Conservation (phyloP, 768 basidiomycete genomes). For the Asterophora lycoperdoides region DNA sequence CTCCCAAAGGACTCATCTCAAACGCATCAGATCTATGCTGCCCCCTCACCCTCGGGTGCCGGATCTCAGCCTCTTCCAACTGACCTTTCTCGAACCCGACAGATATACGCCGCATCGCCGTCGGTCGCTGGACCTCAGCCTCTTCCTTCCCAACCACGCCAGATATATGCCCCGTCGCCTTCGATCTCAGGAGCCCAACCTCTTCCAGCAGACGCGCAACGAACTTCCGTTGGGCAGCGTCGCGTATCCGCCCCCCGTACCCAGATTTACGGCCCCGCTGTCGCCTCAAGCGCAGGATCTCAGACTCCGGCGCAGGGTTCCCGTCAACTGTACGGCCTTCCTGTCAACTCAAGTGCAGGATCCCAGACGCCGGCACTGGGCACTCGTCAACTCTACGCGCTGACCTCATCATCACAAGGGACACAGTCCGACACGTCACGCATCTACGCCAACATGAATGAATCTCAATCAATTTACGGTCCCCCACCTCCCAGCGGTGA, state of each 20-base stretch:
- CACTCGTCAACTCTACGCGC: background rate
- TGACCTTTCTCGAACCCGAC: background rate
- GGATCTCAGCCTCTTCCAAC: background rate
- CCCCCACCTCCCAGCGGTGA: background rate
- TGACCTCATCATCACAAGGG: background rate
- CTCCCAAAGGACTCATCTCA: background rate
- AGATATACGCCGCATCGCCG: background rate
- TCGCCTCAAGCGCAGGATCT: background rate
- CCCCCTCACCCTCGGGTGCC: background rate
- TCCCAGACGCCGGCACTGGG: too few species aligned
- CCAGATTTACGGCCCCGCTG: background rate
- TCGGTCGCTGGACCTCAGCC: background rate
- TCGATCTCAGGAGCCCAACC: background rate
- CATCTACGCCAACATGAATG: background rate
- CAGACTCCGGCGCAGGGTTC: background rate
- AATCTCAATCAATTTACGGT: background rate
- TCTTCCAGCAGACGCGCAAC: background rate
- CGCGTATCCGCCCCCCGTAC: background rate
- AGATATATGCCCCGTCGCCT: background rate
- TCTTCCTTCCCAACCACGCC: background rate
- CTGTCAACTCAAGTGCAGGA: too few species aligned
- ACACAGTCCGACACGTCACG: background rate
- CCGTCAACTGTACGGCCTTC: background rate
- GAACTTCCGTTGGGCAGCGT: too few species aligned
- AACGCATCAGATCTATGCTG: background rate